These are phyloP conservation scores for Yueomyces sp. DNA, from an alignment of 805 yeast species.

Conservation along the genomic window DNA sequence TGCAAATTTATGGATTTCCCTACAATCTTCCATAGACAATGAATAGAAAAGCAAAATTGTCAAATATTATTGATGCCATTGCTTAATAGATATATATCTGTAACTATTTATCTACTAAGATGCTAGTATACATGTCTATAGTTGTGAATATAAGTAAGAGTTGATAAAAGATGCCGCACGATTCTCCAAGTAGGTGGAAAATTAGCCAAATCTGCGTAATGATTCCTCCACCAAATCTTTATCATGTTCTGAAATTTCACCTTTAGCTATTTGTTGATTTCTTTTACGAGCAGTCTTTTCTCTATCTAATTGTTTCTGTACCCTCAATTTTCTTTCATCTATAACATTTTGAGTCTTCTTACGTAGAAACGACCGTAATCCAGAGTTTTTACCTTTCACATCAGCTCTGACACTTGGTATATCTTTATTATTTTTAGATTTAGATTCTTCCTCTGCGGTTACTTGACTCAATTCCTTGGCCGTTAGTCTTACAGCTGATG, in stretches of 20 bases:
- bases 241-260: slow-evolving; percentile 42
- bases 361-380: slow-evolving; percentile 64
- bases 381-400: slow-evolving; percentile 69
- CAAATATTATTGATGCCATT: too few relatives aligned
- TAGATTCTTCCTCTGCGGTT: slow-evolving; percentile 22
- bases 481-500: slow-evolving; percentile 47
- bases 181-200: too few relatives aligned
- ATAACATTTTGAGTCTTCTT: slow-evolving; percentile 77
- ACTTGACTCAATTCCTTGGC: slow-evolving; percentile 42
- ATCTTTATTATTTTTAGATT: slow-evolving; percentile 29
- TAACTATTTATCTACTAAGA: neutral
- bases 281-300: slow-evolving; percentile 62
- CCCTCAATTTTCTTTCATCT: slow-evolving; percentile 69
- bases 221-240: slow-evolving; percentile 29
- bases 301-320: slow-evolving; percentile 56
- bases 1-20: slow-evolving; percentile 18
- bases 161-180: too few relatives aligned
- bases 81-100: neutral
- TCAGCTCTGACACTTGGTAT: slow-evolving; percentile 53
- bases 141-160: too few relatives aligned
- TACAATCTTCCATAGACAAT: slow-evolving; percentile 8
- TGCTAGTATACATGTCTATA: too few relatives aligned
- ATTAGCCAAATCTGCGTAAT: slow-evolving; percentile 24
- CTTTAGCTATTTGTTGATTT: slow-evolving; percentile 30
- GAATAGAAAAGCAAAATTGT: neutral